Base-by-base conservation (phyloP, 805 yeast genomes). In the Yamadazyma sp. region DNA sequence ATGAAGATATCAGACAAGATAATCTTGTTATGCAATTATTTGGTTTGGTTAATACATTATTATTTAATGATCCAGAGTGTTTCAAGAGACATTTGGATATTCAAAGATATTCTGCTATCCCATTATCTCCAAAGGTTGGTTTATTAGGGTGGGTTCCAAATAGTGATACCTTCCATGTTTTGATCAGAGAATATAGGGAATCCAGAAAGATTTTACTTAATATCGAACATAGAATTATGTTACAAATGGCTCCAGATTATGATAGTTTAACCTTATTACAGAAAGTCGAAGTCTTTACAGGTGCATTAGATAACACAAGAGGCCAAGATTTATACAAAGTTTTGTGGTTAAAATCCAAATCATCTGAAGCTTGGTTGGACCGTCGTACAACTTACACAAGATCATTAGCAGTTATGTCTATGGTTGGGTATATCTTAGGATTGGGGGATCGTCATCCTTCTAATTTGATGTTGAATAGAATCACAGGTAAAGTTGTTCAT, bases 361-460 rank as follows among this genome's bases (percentile, higher is more conserved):
- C 96, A 0, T 87, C 97, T 0, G 99, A 93, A 59, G 88, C 96
- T 0, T 93, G 99, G 99, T 69, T 93, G 25, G 98, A 93, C 55
- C 78, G 99, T 49, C 80, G 99, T 56, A 91, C 97, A 0, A 89
- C 95, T 1, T 93, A 93, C 54, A 91, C 98, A 0, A 72, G 98
- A 38, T 93, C 98, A 0, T 69, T 93, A 45, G 98, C 98, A 0
- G 96, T 87, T 4, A 94, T 93, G 98, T 91, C 98, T 0, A 93
- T 93, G 96, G 96, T 84, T 27, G 99, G 99, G 1, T 93, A 93
- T 57, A 91, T 93, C 35, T 69, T 93, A 16, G 99, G 99, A 10
- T 70, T 93, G 14, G 99, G 99, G 42, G 99, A 93, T 58, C 78
- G 99, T 43, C 99, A 93, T 60, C 98, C 98, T 18, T 86, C 97